A percentile compares a stretch with the other conserved stretches of the same genome.
Evolutionary conservation across 2,329 filamentous ascomycete genomes (phyloP).

Genomic region (Trichoderma koningii): DNA sequence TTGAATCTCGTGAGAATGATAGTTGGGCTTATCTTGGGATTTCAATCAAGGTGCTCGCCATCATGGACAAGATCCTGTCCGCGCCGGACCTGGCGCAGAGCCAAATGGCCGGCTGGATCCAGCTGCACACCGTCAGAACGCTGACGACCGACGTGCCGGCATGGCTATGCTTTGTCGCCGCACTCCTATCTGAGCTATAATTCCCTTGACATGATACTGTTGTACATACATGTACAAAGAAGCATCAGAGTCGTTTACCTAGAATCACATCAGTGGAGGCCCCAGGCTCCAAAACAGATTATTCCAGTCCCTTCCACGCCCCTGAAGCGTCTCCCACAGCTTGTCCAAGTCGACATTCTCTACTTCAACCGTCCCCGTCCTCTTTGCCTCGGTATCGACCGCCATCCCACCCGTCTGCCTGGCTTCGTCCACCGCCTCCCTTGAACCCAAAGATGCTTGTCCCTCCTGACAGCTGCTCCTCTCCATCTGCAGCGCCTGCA

Average conservation of each 20-base stretch:
- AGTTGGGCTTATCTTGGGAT: too few species aligned
- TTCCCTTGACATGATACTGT: background rate
- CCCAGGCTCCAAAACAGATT: conserved; percentile 40
- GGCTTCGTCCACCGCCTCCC: background rate
- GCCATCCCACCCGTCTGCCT: background rate
- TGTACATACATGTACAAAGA: too few species aligned
- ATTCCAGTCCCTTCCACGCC: conserved; percentile 38
- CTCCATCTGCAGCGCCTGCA: conserved; percentile 25
- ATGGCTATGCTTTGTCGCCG: conserved; percentile 23
- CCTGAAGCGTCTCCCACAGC: conserved; percentile 35
- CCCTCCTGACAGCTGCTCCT: conserved; percentile 1
- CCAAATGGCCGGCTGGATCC: conserved; percentile 25
- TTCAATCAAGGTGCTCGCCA: background rate
- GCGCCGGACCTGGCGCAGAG: conserved; percentile 24
- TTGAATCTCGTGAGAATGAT: too few species aligned
- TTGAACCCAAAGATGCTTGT: conserved; percentile 24
- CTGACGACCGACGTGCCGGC: conserved; percentile 25
- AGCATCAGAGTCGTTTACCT: too few species aligned
- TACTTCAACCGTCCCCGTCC: conserved; percentile 21
- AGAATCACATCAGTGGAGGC: conserved; percentile 39
- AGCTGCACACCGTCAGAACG: conserved; percentile 21
- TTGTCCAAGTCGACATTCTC: conserved; percentile 33
- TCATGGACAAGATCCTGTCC: conserved; percentile 19
- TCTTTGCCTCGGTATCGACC: conserved; percentile 29
- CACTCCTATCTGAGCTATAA: conserved; percentile 13